phyloP scores from a whole-genome alignment of 805 yeast species.

The Kazachstania viticola region DNA sequence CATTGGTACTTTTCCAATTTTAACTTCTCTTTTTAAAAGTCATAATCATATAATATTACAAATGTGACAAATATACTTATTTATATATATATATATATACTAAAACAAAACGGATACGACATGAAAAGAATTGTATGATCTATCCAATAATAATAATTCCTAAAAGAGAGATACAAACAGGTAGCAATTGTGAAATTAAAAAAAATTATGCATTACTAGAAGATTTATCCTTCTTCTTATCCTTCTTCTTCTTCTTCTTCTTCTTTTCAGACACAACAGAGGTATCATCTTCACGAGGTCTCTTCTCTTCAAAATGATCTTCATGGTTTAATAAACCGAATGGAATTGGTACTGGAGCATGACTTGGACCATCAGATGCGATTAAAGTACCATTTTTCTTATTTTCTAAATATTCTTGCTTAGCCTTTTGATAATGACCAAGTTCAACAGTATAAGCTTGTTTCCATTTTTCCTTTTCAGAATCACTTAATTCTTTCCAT shows the following conservation, averaged over 20 bases:
- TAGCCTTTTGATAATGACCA: conserved; percentile 33
- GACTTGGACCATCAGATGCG: conserved; percentile 22
- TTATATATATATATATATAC: too few relatives aligned
- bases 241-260: conserved; percentile 43
- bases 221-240: conserved; percentile 36
- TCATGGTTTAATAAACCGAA: conserved; percentile 18
- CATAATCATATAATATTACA: too few relatives aligned
- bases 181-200: too few relatives aligned
- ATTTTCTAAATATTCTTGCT: conserved; percentile 36
- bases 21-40: too few relatives aligned
- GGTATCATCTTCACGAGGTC: conserved; percentile 27
- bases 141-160: too few relatives aligned
- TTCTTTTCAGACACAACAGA: conserved; percentile 29
- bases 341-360: conserved; percentile 34
- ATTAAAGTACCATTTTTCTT: conserved; percentile 31
- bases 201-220: conserved; percentile 2
- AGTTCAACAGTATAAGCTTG: conserved; percentile 37
- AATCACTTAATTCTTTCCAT: conserved; percentile 66
- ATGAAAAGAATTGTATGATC: too few relatives aligned
- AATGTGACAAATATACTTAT: too few relatives aligned
- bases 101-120: too few relatives aligned
- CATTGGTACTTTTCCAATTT: too few relatives aligned
- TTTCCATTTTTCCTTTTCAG: conserved; percentile 64
- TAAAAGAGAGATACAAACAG: too few relatives aligned
- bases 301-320: conserved; percentile 25